Percentiles rank a stretch among this genome's conserved stretches.
phyloP scores from a whole-genome alignment of 2,329 filamentous ascomycete species.

The Colletotrichum liaoningense region DNA sequence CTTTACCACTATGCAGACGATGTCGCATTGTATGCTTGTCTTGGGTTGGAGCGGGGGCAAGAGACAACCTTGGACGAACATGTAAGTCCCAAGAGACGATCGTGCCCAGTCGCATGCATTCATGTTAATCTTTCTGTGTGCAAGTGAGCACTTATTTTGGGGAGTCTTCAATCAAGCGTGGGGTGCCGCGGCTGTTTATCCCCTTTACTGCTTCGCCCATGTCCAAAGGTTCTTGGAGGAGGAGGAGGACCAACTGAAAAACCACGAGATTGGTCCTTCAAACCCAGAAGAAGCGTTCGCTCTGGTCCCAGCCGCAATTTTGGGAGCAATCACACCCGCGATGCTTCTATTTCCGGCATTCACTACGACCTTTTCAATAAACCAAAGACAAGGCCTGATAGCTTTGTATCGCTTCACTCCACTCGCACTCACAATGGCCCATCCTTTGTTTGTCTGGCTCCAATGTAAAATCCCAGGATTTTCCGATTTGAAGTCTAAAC shows the following conservation, averaged over 20 bases:
- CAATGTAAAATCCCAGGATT: neutral
- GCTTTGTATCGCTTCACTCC: slow-evolving; percentile 13
- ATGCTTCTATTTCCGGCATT: slow-evolving; percentile 11
- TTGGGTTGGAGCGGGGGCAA: slow-evolving; percentile 6
- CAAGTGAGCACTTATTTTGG: slow-evolving; percentile 5
- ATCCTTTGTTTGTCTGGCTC: neutral
- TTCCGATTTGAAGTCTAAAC: neutral
- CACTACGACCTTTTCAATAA: neutral
- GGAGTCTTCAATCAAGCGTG: slow-evolving; percentile 11
- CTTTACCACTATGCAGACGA: slow-evolving; percentile 11
- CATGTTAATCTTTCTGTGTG: rapidly evolving
- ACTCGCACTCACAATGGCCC: neutral
- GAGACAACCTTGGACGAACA: neutral
- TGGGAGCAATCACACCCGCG: neutral
- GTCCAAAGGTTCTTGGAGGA: neutral
- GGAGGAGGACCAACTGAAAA: neutral
- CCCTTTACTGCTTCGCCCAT: slow-evolving; percentile 14
- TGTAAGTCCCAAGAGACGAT: neutral
- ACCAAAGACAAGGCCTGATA: neutral
- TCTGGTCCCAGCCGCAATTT: neutral
- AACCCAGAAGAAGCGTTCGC: neutral
- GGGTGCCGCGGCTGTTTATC: slow-evolving; percentile 19
- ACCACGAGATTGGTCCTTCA: neutral
- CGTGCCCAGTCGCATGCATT: neutral
- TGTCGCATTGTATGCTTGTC: slow-evolving; percentile 12